A percentile compares a stretch with the other conserved stretches of the same genome.
phyloP scores from a whole-genome alignment of 2,329 filamentous ascomycete genomes.

The Dactylellina drechsleri region DNA sequence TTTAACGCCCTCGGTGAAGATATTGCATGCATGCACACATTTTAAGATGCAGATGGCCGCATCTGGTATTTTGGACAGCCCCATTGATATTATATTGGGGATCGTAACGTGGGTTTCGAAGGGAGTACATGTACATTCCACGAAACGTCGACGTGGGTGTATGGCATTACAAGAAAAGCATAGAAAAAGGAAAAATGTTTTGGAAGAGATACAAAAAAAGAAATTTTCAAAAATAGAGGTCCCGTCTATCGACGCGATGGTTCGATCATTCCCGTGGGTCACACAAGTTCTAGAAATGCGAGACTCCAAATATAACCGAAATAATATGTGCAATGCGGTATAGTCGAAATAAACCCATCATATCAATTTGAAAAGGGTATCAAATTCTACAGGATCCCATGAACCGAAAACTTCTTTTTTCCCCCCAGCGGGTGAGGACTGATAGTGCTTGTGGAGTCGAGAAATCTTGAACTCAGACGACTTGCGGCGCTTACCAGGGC shows the following conservation, averaged over 20 bases:
- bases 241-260: background rate
- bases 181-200: background rate
- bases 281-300: background rate
- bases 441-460: slow-evolving; percentile 2
- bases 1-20: slow-evolving; percentile 27
- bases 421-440: background rate
- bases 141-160: background rate
- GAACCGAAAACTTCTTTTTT: too few species aligned
- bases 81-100: background rate
- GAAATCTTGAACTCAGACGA: slow-evolving; percentile 11
- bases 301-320: slow-evolving; percentile 1
- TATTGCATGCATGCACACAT: slow-evolving; percentile 18
- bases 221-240: background rate
- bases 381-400: too few species aligned
- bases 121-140: too few species aligned
- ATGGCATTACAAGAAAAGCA: background rate
- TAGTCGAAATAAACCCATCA: background rate
- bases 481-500: slow-evolving; percentile 17
- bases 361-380: too few species aligned
- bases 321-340: background rate
- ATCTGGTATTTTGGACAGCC: slow-evolving; percentile 4
- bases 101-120: background rate
- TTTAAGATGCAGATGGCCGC: slow-evolving; percentile 5
- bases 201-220: background rate
- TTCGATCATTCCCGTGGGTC: too few species aligned